Evolutionary conservation across 495 filamentous ascomycete genomes (phyloP), one percentile per base, ranked within the genome.

Genomic region (Sphaerosporella brunnea): DNA sequence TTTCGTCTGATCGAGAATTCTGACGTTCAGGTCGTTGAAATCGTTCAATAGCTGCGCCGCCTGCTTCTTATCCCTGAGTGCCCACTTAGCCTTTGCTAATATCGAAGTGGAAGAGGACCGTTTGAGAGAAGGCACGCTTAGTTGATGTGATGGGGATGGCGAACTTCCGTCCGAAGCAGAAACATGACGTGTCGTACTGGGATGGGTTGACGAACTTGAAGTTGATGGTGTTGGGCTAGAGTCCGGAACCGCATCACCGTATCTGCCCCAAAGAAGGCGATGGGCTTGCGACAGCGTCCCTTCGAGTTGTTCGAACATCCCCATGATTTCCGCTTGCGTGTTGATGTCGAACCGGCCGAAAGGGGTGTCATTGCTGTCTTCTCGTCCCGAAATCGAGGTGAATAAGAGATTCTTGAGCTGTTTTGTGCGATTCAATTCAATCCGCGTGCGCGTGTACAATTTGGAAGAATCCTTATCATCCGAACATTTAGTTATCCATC

Each of bases 51-150:
- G 50, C 23, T 48, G 50, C 45, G 62, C 54, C 2, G 49, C 52
- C 21, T 50, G 30, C 32, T 62, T 61, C 51, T 62, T 64, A 44
- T 63, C 61, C 39, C 53, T 46, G n/a, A 59, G 47, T 5, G 56
- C 61, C 62, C 62, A 64, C 28, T 13, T 5, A 5, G 13, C 13
- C 13, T 32, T 32, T 32, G 28, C 28, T 32, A 32, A 32, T 13
- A 13, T 32, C 5, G 7, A 5, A 13, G 7, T 32, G 7, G 28
- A 32, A 5, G 28, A 13, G 13, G 28, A 32, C 13, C 28, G 28
- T 13, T 5, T 13, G 5, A 32, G 28, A 5, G 28, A 32, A n/a
- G n/a, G n/a, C n/a, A n/a, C n/a, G n/a, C n/a, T n/a, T n/a, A n/a
- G n/a, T n/a, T n/a, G n/a, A n/a, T n/a, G n/a, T n/a, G n/a, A n/a